Percentiles rank a stretch among this genome's conserved stretches.
These are phyloP conservation scores for Sisymbrium altissimum DNA, from an alignment of 345 rosid species.

Conservation along the genomic window DNA sequence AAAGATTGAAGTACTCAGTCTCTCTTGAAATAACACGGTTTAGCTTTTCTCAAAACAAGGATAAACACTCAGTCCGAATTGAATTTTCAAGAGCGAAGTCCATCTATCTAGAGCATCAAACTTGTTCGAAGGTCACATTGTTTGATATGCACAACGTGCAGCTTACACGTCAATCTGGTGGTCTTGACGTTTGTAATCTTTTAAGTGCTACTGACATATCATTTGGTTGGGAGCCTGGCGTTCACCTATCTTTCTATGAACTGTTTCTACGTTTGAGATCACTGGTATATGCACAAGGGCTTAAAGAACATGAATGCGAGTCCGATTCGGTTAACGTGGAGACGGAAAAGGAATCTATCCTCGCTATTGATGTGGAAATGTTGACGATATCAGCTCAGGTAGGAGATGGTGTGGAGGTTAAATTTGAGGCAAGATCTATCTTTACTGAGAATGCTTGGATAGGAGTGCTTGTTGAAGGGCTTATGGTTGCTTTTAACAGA, in stretches of 20 bases:
- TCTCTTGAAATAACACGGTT: constrained; percentile 72
- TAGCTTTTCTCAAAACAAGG: constrained; percentile 66
- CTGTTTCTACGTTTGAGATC: constrained; percentile 57
- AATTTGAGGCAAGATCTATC: constrained; percentile 75
- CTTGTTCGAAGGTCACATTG: constrained; percentile 51
- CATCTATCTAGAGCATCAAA: constrained; percentile 56
- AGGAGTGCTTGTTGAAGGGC: constrained; percentile 90
- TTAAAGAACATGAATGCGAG: constrained; percentile 43
- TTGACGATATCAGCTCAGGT: constrained; percentile 67
- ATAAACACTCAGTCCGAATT: constrained; percentile 73
- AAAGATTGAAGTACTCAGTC: constrained; percentile 59
- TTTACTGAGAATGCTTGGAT: constrained; percentile 90
- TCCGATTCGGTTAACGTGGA: constrained; percentile 44
- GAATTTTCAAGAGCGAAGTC: constrained; percentile 85
- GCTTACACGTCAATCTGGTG: constrained; percentile 74
- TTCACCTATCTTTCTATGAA: constrained; percentile 72
- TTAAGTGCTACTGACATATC: constrained; percentile 84
- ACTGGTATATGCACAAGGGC: constrained; percentile 53
- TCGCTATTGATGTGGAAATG: constrained; percentile 83
- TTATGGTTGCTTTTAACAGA: constrained; percentile 61
- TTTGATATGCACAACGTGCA: constrained; percentile 79
- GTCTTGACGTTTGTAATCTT: constrained; percentile 78
- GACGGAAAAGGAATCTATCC: constrained; percentile 77
- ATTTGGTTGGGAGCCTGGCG: constrained; percentile 86
- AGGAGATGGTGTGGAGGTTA: constrained; percentile 85